A percentile compares a stretch with the other conserved stretches of the same genome.
Evolutionary conservation across 1,139 yeast genomes (phyloP).

Genomic region (Lodderomyces parapsilosis): DNA sequence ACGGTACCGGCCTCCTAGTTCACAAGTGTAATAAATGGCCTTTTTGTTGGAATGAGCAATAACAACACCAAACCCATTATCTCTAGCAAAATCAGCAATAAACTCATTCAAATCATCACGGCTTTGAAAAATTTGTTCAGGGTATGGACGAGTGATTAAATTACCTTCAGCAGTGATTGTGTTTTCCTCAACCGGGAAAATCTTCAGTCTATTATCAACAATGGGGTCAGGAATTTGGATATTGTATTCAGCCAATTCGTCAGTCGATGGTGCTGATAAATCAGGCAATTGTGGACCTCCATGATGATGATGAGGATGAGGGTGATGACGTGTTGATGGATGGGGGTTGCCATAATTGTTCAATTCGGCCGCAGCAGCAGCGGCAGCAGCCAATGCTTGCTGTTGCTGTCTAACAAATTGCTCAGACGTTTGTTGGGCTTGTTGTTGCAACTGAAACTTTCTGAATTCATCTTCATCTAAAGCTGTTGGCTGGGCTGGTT

Average conservation of each 20-base stretch:
- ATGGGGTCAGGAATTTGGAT: conserved; percentile 52
- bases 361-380: conserved; percentile 14
- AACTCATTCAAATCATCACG: conserved; percentile 54
- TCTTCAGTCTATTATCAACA: conserved; percentile 44
- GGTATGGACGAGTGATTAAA: conserved; percentile 54
- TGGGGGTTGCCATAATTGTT: conserved; percentile 14
- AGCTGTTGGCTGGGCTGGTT: background rate
- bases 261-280: conserved; percentile 18
- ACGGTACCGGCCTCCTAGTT: conserved; percentile 56
- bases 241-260: conserved; percentile 41
- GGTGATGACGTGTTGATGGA: conserved; percentile 10
- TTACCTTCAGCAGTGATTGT: conserved; percentile 51
- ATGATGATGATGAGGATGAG: conserved; percentile 15
- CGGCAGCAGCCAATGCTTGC: conserved; percentile 7
- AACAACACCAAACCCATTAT: conserved; percentile 59
- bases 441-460: conserved; percentile 5
- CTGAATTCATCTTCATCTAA: conserved; percentile 4
- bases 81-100: conserved; percentile 56
- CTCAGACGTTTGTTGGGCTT: conserved; percentile 2
- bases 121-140: conserved; percentile 51
- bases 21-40: conserved; percentile 63
- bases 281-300: conserved; percentile 22
- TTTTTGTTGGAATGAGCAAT: conserved; percentile 59
- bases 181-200: conserved; percentile 47
- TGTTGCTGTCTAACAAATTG: conserved; percentile 8